phyloP scores from a whole-genome alignment of 768 basidiomycete genomes.

The Mycena haematopus region DNA sequence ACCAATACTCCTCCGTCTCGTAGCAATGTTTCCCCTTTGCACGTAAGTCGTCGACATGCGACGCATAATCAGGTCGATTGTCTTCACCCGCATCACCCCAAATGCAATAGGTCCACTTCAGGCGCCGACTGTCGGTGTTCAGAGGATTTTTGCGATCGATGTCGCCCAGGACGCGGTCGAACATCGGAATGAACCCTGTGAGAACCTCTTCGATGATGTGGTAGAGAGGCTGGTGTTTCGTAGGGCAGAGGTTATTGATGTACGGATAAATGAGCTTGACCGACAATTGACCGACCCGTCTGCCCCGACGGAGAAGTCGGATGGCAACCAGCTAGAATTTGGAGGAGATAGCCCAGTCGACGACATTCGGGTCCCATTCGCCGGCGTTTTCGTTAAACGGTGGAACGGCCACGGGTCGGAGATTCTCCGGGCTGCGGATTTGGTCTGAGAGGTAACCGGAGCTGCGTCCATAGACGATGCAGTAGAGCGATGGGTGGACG shows the following conservation, averaged over 20 bases:
- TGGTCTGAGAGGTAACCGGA: too few species aligned
- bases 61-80: too few species aligned
- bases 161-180: constrained; percentile 34
- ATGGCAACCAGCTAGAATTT: too few species aligned
- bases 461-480: too few species aligned
- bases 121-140: background rate
- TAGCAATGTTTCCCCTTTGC: background rate
- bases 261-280: constrained; percentile 28
- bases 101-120: constrained; percentile 8
- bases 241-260: constrained; percentile 38
- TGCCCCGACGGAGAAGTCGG: too few species aligned
- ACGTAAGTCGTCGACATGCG: too few species aligned
- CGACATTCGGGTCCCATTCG: too few species aligned
- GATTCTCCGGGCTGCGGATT: too few species aligned
- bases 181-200: constrained; percentile 34
- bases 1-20: constrained; percentile 3
- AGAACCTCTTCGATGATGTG: constrained; percentile 31
- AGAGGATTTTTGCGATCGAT: constrained; percentile 9
- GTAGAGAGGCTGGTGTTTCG: constrained; percentile 26
- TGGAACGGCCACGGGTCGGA: too few species aligned
- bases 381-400: too few species aligned
- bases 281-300: constrained; percentile 17
- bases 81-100: too few species aligned
- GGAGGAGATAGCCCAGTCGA: too few species aligned
- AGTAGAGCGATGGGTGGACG: constrained; percentile 27